phyloP scores from a whole-genome alignment of 179 eudicot genomes.

The Corrigiola litoralis region DNA sequence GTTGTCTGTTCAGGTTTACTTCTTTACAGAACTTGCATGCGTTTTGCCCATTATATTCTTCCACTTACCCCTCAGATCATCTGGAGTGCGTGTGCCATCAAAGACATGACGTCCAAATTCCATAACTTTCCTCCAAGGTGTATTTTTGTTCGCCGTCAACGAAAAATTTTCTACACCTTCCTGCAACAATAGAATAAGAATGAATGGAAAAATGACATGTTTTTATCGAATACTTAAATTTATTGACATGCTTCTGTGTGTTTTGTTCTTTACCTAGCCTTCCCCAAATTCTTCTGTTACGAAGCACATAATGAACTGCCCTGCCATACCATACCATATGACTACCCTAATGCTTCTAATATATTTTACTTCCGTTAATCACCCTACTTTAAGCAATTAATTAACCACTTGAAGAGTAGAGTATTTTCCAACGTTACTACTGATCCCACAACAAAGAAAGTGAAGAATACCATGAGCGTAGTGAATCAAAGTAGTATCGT shows the following conservation, averaged over 20 bases:
- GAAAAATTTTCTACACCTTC: constrained; percentile 45
- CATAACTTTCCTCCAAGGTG: constrained; percentile 63
- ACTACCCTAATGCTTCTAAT: no score
- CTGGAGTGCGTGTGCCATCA: constrained; percentile 52
- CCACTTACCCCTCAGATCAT: constrained; percentile 71
- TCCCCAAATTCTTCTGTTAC: no score
- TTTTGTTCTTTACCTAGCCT: no score
- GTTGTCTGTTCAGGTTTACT: neutral
- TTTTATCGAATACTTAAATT: neutral
- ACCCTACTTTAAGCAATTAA: no score
- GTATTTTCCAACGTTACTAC: no score
- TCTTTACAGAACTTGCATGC: neutral
- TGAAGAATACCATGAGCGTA: neutral
- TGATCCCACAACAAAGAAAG: no score
- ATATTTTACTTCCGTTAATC: no score
- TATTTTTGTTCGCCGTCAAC: constrained; percentile 32
- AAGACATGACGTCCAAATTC: constrained; percentile 50
- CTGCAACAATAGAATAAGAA: constrained; percentile 31
- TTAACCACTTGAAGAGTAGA: no score
- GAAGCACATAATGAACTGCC: no score
- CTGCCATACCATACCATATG: no score
- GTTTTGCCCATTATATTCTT: constrained; percentile 25
- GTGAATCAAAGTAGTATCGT: neutral
- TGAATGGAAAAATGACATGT: neutral
- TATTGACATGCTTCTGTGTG: neutral